phyloP scores from a whole-genome alignment of 768 basidiomycete species.

The Sporobolomyces roseus region DNA sequence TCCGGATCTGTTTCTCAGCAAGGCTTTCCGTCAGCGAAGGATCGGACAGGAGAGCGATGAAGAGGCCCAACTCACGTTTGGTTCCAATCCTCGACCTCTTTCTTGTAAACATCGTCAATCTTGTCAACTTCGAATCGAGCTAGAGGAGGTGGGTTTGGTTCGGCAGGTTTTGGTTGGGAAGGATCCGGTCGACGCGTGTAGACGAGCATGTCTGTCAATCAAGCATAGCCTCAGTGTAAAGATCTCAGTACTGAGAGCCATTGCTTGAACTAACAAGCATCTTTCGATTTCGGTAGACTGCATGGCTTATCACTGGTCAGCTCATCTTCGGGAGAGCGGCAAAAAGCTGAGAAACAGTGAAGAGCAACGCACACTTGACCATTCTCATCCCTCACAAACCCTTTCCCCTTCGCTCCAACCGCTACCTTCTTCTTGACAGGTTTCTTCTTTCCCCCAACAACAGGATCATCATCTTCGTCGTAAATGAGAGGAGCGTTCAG shows the following conservation, averaged over 20 bases:
- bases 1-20: constrained; percentile 4
- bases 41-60: background rate
- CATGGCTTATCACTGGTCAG: background rate
- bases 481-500: constrained; percentile 44
- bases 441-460: constrained; percentile 49
- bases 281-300: constrained; percentile 43
- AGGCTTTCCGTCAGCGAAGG: background rate
- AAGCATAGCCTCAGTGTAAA: background rate
- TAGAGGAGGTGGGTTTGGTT: constrained; percentile 57
- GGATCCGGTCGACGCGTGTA: constrained; percentile 59
- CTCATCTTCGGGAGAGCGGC: too few species aligned
- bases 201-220: constrained; percentile 70
- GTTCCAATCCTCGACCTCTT: constrained; percentile 56
- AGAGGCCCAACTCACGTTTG: constrained; percentile 44
- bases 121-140: constrained; percentile 58
- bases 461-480: constrained; percentile 35
- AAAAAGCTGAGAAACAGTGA: too few species aligned
- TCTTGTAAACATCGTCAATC: constrained; percentile 59
- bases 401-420: background rate
- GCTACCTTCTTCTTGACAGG: constrained; percentile 52
- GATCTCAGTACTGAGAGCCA: background rate
- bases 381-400: constrained; percentile 5
- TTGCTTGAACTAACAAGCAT: constrained; percentile 35
- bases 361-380: constrained; percentile 10
- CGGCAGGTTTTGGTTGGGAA: background rate